Conservation (phyloP, 257 asterid species). For the Fraxinus pennsylvanica region DNA sequence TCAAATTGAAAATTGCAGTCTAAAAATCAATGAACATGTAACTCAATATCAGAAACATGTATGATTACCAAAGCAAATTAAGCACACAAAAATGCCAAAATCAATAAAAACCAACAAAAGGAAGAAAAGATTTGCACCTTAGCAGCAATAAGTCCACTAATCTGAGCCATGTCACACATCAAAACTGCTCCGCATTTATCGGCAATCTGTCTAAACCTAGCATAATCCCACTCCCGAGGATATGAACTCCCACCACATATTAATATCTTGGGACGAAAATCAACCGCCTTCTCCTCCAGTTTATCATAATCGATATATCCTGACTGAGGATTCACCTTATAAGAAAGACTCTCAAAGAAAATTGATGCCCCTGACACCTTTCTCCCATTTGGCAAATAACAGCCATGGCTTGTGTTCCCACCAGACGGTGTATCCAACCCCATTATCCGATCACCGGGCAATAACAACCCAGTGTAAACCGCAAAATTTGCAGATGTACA, state of each 20-base stretch:
- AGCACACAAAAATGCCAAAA: background rate
- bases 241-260: slow-evolving; percentile 97
- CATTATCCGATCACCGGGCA: slow-evolving; percentile 97
- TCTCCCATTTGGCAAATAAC: slow-evolving; percentile 88
- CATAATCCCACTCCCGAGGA: slow-evolving; percentile 94
- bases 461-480: slow-evolving; percentile 81
- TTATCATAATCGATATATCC: slow-evolving; percentile 87
- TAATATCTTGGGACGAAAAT: slow-evolving; percentile 94
- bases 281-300: slow-evolving; percentile 95
- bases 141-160: slow-evolving; percentile 95
- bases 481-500: slow-evolving; percentile 98
- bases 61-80: background rate
- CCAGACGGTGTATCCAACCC: slow-evolving; percentile 98
- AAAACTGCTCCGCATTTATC: slow-evolving; percentile 94
- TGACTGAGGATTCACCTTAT: slow-evolving; percentile 87
- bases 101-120: background rate
- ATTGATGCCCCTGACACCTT: slow-evolving; percentile 95
- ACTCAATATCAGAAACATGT: background rate
- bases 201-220: slow-evolving; percentile 84
- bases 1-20: background rate
- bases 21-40: slow-evolving; percentile 1
- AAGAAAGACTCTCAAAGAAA: slow-evolving; percentile 86
- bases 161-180: slow-evolving; percentile 99
- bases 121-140: slow-evolving; percentile 51
- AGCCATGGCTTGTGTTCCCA: slow-evolving; percentile 96